A percentile compares a stretch with the other conserved stretches of the same genome.
Evolutionary conservation across 2,329 filamentous ascomycete species (phyloP).

Genomic region (Rhynchosporium agropyri): DNA sequence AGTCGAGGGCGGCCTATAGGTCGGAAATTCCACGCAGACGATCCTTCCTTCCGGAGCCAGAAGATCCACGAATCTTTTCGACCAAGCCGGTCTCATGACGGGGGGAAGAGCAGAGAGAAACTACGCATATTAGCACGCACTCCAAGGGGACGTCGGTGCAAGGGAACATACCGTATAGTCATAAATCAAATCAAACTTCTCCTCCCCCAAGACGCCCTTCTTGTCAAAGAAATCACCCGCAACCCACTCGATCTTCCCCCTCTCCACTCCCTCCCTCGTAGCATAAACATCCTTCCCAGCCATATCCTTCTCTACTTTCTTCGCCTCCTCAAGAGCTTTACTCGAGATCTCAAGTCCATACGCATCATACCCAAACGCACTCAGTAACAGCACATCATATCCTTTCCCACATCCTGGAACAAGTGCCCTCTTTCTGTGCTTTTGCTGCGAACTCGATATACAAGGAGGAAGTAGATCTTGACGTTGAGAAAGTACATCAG

Average conservation of each 20-base stretch:
- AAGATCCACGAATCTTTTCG: slow-evolving; percentile 53
- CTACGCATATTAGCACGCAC: slow-evolving; percentile 43
- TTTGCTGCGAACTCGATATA: slow-evolving; percentile 35
- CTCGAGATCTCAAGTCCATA: slow-evolving; percentile 66
- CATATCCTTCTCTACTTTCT: slow-evolving; percentile 29
- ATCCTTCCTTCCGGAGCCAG: slow-evolving; percentile 54
- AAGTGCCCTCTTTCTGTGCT: slow-evolving; percentile 58
- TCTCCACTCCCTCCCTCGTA: slow-evolving; percentile 46
- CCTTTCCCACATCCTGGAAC: slow-evolving; percentile 83
- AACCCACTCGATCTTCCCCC: slow-evolving; percentile 58
- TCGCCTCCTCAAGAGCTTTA: slow-evolving; percentile 28
- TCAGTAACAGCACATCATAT: slow-evolving; percentile 77
- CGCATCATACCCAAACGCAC: slow-evolving; percentile 75
- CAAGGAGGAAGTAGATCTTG: slow-evolving; percentile 47
- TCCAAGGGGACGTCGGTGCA: background rate
- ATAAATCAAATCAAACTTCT: slow-evolving; percentile 66
- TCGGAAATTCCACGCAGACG: slow-evolving; percentile 76
- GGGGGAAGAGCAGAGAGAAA: slow-evolving; percentile 66
- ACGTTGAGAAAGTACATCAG: slow-evolving; percentile 53
- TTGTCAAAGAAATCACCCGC: slow-evolving; percentile 68
- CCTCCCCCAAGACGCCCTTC: slow-evolving; percentile 49
- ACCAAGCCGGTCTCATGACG: slow-evolving; percentile 55
- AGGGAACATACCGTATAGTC: slow-evolving; percentile 59
- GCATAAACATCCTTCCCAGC: slow-evolving; percentile 49
- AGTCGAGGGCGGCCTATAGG: slow-evolving; percentile 65